Evolutionary conservation across 73 alveolate genomes (phyloP), one percentile per base, ranked within the genome.

Genomic region (Paramecium sonneborni): DNA sequence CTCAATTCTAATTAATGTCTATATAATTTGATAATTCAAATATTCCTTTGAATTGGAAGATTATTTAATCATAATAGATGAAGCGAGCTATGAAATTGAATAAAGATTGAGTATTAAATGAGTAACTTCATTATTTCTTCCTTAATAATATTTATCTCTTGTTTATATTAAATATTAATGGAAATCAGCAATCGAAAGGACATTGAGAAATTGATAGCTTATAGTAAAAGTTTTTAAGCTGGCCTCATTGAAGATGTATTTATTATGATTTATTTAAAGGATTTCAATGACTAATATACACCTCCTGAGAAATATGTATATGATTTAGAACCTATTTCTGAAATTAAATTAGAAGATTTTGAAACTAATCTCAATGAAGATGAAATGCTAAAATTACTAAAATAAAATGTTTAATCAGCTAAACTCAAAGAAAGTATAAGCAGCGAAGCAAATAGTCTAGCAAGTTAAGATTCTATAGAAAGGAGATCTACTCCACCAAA

Each of bases 131-230:
- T 14, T 15, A 46, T 46, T 46, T 46, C 12, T 46, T 12, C 12
- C 12, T 46, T 0, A 46, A 46, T 46, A 14, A 46, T 52, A 15
- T 52, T n/a, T 52, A 52, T 11, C 18, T 9, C 68, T 52, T 52
- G 26, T 26, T 26, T 6, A 10, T 30, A 30, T 62, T 30, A 12
- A 62, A 26, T 12, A 21, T 62, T 26, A 26, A 79, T 79, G 90
- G 90, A 79, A 44, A 79, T 79, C 5, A 79, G 90, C 34, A 62
- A 79, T 79, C 52, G 90, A 3, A 43, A 46, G 10, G 90, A 79
- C 20, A 30, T 79, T 9, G 90, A 79, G 2, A 79, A 79, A 24
- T 79, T 79, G 26, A 79, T 79, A 43, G 90, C 90, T 5, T 79
- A 43, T 6, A 30, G 62, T 5, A 79, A 20, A 34, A 43, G 55